Conservation (phyloP, 768 basidiomycete species). For the Udeniomyces megalosporus region DNA sequence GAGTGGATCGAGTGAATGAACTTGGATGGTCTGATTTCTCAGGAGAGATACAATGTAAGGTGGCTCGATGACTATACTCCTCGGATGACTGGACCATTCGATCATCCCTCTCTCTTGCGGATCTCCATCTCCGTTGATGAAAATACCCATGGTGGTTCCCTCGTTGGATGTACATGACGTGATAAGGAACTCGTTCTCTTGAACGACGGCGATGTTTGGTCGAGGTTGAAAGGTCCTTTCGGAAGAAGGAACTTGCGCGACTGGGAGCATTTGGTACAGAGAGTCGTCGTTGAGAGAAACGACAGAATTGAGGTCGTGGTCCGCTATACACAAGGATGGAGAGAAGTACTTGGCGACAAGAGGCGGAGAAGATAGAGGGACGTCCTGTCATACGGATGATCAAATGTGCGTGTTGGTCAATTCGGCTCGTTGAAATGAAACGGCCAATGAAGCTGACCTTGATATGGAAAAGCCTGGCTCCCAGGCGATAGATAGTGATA, state of each 20-base stretch:
- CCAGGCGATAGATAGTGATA: constrained; percentile 28
- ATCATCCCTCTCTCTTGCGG: constrained; percentile 11
- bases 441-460: constrained; percentile 14
- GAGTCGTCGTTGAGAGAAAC: constrained; percentile 7
- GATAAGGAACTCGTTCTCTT: constrained; percentile 12
- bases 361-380: constrained; percentile 26
- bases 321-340: constrained; percentile 24
- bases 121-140: constrained; percentile 15
- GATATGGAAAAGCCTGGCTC: constrained; percentile 11
- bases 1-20: constrained; percentile 12
- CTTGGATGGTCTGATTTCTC: constrained; percentile 3
- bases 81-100: constrained; percentile 12
- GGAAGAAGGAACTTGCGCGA: constrained; percentile 5
- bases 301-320: constrained; percentile 15
- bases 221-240: neutral
- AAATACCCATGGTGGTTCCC: constrained; percentile 8
- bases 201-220: constrained; percentile 12
- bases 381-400: constrained; percentile 22
- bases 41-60: constrained; percentile 14
- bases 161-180: constrained; percentile 6
- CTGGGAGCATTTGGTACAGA: neutral
- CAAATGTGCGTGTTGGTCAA: neutral
- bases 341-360: constrained; percentile 17
- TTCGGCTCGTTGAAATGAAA: neutral
- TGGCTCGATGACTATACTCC: constrained; percentile 10